Evolutionary conservation across 2,329 filamentous ascomycete species (phyloP), one percentile per base, ranked within the genome.

Genomic region (Colletotrichum sp.): DNA sequence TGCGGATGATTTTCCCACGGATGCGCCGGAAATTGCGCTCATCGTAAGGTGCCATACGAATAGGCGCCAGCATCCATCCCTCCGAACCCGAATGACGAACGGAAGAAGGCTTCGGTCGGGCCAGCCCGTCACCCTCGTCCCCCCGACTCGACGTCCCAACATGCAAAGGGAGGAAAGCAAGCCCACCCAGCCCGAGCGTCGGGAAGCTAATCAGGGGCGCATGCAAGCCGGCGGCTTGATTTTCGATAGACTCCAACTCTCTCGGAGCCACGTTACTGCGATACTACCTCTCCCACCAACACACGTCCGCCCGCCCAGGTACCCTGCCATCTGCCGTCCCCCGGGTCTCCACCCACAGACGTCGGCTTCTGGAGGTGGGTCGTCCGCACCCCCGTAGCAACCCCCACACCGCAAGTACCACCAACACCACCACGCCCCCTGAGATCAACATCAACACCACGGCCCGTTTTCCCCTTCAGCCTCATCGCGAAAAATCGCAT

Each of bases 381-480:
- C 32, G 61, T 30, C 32, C 61, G 26, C 34, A 21, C 60, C 32
- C 34, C 68, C 72, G 63, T 66, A 43, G 72, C 73, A 75, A 66
- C 67, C 72, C 67, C 67, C 72, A 61, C 67, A 32, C 61, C 67
- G 66, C 66, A 67, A 68, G 69, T 64, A 64, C 68, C 61, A 52
- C 57, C 26, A 34, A 7, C 60, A 26, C 57, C 26, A 34, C 6
- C 60, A 26, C 67, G 21, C 21, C 72, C 64, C 73, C 64, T 72
- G 63, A 72, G 28, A 64, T 68, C 73, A 75, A 73, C 73, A 72
- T 73, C 73, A 75, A 65, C 69, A 64, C 64, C 64, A 34, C 36
- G 52, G 28, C 28, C 61, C 58, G 6, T 16, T 32, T 48, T 36
- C 24, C 21, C n/a, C 43, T 32, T 34, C 38, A 34, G 38, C 32